These are phyloP conservation scores for Sporothrix humicola DNA, from an alignment of 2,329 filamentous ascomycete species.

Conservation along the genomic window DNA sequence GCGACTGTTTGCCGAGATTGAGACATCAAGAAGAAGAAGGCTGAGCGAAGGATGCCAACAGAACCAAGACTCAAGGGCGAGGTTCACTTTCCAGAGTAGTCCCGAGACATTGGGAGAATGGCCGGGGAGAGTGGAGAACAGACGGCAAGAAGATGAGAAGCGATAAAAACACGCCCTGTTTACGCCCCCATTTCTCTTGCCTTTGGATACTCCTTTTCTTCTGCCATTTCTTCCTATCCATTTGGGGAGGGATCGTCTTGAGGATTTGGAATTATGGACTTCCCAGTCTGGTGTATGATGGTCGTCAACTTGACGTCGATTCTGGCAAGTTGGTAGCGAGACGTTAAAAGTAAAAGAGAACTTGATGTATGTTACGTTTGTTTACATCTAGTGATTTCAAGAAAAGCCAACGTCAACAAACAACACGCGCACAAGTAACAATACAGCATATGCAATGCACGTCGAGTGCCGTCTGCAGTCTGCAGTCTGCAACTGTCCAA, in stretches of 20 bases:
- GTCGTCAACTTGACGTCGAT: not conserved
- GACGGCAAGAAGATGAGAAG: not conserved
- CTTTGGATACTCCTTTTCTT: not conserved
- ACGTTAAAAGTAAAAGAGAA: not conserved
- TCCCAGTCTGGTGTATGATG: constrained; percentile 1
- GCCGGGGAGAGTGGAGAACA: constrained; percentile 19
- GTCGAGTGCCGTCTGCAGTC: not conserved
- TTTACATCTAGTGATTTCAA: not conserved
- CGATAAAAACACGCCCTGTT: not conserved
- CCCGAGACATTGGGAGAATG: constrained; percentile 30
- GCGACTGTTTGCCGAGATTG: constrained; percentile 13
- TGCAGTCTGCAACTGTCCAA: no score
- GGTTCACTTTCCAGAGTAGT: constrained; percentile 24
- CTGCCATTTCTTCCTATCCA: not conserved
- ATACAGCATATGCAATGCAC: not conserved
- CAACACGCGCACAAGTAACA: not conserved
- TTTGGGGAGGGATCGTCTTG: constrained; percentile 13
- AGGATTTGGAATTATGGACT: constrained; percentile 24
- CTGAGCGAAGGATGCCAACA: not conserved
- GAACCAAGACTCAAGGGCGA: not conserved
- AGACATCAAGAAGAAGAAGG: not conserved
- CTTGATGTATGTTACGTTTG: not conserved
- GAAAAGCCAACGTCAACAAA: not conserved
- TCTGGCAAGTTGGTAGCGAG: not conserved
- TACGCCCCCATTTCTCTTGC: not conserved